Conservation (phyloP, 179 eudicot species). For the Patellifolia procumbens region DNA sequence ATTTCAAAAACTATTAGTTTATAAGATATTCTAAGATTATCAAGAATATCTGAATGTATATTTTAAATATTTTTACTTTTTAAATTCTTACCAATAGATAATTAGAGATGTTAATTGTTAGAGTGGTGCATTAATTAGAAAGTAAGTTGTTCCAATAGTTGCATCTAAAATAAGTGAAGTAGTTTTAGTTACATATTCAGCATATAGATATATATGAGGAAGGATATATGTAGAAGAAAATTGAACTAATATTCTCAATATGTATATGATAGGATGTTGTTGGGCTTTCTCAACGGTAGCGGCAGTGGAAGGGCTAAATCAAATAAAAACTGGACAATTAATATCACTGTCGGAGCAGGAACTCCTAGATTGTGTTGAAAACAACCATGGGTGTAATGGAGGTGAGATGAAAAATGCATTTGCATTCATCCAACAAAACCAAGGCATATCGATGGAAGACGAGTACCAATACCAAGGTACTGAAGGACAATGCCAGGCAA, state of each 20-base stretch:
- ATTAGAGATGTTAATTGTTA: no score
- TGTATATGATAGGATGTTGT: slow-evolving; percentile 36
- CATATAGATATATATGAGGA: no score
- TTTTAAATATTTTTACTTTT: no score
- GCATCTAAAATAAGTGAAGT: no score
- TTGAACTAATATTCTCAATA: neutral
- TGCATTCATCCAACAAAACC: slow-evolving; percentile 21
- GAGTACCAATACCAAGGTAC: slow-evolving; percentile 33
- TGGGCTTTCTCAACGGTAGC: slow-evolving; percentile 55
- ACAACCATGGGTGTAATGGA: slow-evolving; percentile 30
- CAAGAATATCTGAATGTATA: no score
- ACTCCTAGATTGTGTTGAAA: slow-evolving; percentile 39
- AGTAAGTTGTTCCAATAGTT: no score
- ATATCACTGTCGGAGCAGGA: slow-evolving; percentile 49
- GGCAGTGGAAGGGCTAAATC: slow-evolving; percentile 36
- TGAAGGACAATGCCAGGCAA: neutral
- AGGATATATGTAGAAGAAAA: no score
- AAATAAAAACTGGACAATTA: slow-evolving; percentile 34
- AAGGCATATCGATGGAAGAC: slow-evolving; percentile 29
- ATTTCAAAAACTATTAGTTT: no score
- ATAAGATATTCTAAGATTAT: no score
- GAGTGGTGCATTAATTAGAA: no score
- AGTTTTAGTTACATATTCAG: no score
- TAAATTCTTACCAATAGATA: no score
- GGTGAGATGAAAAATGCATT: slow-evolving; percentile 32